phyloP scores from a whole-genome alignment of 768 basidiomycete genomes.

The Rhizopogon salebrosus region DNA sequence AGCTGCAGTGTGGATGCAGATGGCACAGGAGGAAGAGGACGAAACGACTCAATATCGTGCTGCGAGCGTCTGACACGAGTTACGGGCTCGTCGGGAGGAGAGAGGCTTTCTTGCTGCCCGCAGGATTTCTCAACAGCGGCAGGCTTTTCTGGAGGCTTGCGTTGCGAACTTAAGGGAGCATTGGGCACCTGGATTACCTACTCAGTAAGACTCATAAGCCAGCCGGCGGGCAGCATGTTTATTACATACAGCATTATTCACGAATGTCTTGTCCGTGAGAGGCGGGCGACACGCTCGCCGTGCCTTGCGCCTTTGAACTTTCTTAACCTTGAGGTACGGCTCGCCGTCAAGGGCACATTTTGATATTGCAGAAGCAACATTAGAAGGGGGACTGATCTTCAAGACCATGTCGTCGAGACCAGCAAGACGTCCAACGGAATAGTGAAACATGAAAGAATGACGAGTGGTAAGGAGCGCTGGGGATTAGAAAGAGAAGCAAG shows the following conservation, averaged over 20 bases:
- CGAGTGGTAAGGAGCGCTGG: constrained; percentile 9
- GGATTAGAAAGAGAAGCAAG: constrained; percentile 2
- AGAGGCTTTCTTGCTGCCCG: neutral
- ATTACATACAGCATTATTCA: constrained; percentile 25
- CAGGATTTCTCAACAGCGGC: neutral
- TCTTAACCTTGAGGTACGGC: constrained; percentile 17
- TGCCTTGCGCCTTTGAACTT: constrained; percentile 15
- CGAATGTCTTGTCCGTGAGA: constrained; percentile 27
- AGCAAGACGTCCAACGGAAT: constrained; percentile 37
- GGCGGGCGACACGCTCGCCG: constrained; percentile 22
- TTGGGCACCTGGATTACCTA: constrained; percentile 5
- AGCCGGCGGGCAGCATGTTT: neutral
- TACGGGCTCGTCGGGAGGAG: constrained; percentile 8
- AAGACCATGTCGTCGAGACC: constrained; percentile 36
- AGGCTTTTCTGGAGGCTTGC: neutral
- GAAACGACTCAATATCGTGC: constrained; percentile 14
- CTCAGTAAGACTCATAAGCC: constrained; percentile 10
- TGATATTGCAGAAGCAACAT: constrained; percentile 24
- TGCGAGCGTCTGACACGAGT: constrained; percentile 9
- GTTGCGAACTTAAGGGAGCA: neutral
- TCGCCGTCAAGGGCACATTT: constrained; percentile 14
- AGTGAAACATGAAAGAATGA: constrained; percentile 26
- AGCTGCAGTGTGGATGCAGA: constrained; percentile 34
- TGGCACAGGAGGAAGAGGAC: constrained; percentile 30
- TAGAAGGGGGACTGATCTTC: constrained; percentile 25